Conservation (phyloP, 2,329 filamentous ascomycete species). For the Cladosporium sp. region DNA sequence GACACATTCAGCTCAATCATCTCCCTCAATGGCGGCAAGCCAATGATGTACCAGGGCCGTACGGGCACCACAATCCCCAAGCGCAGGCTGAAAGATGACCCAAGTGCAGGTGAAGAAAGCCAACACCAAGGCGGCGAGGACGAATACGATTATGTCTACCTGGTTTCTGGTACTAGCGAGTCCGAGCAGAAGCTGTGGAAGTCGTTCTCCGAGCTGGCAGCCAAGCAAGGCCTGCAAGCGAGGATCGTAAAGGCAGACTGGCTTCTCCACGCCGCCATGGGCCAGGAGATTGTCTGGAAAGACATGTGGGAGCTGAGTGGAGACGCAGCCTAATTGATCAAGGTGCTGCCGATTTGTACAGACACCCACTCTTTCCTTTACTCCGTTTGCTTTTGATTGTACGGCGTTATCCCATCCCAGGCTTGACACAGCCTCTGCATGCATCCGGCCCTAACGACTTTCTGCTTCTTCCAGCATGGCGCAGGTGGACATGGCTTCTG, state of each 20-base stretch:
- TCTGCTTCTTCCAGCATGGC: conserved; percentile 9
- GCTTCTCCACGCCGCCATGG: conserved; percentile 85
- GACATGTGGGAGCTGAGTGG: conserved; percentile 27
- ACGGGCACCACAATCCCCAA: conserved; percentile 55
- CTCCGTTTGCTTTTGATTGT: neutral
- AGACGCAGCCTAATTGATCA: neutral
- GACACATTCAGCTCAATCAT: conserved; percentile 84
- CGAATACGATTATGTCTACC: conserved; percentile 58
- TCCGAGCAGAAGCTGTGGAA: conserved; percentile 73
- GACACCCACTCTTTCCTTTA: neutral
- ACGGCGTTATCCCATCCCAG: neutral
- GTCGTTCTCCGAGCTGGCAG: conserved; percentile 73
- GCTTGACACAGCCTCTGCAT: neutral
- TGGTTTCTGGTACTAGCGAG: conserved; percentile 64
- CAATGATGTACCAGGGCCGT: conserved; percentile 70
- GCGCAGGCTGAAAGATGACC: conserved; percentile 48
- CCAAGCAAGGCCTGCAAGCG: conserved; percentile 71
- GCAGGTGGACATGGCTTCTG: conserved; percentile 8
- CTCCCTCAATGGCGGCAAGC: conserved; percentile 80
- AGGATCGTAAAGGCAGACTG: conserved; percentile 82
- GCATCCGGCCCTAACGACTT: neutral
- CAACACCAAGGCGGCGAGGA: conserved; percentile 53
- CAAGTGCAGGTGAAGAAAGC: conserved; percentile 52
- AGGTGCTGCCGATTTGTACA: neutral
- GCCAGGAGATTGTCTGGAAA: conserved; percentile 59